Evolutionary conservation across 352 stramenopile species (phyloP), one percentile per base, ranked within the genome.

Genomic region (Lagenidium giganteum): DNA sequence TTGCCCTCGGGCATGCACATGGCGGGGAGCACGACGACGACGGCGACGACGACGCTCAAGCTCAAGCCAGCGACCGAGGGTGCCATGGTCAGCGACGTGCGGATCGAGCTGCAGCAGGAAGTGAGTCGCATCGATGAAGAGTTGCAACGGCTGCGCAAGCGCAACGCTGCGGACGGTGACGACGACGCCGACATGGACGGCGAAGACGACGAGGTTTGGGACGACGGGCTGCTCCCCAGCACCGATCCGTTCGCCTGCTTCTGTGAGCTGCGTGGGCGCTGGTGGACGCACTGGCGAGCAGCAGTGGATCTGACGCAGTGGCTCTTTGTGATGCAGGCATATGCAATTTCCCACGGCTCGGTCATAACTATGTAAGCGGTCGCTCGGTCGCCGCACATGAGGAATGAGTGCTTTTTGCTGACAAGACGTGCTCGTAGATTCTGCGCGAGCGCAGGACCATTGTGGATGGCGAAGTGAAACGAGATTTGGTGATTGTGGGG

Each of bases 231-330:
- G 30, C 30, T 22, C n/a, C 37, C 40, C 8, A 70, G 49, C 23
- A 78, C 59, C n/a, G 74, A 87, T 41, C 70, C 70, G 14, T 64
- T 71, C 35, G 54, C 70, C 4, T 83, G 61, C 47, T 50, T 83
- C 14, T 87, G 74, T 67, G 21, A 23, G 57, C 17, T 35, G 29
- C 24, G 18, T 45, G 37, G 21, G n/a, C n/a, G n/a, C 23, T 42
- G 11, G 25, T 46, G 14, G 14, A 66, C 51, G 57, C n/a, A 71
- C 60, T 29, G 77, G 72, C 53, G 70, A 76, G 26, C 70, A 83
- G 27, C 67, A 64, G 41, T 60, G 65, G 20, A 40, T 87, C 27
- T 70, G 73, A 32, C 16, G 51, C 49, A 2, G 18, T 54, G n/a
- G 5, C 14, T 47, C 4, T 16, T 14, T 18, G 13, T 13, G 12